Evolutionary conservation across 1,284 basidiomycete genomes (phyloP), one percentile per base, ranked within the genome.

Genomic region (Naganishia liquefaciens): DNA sequence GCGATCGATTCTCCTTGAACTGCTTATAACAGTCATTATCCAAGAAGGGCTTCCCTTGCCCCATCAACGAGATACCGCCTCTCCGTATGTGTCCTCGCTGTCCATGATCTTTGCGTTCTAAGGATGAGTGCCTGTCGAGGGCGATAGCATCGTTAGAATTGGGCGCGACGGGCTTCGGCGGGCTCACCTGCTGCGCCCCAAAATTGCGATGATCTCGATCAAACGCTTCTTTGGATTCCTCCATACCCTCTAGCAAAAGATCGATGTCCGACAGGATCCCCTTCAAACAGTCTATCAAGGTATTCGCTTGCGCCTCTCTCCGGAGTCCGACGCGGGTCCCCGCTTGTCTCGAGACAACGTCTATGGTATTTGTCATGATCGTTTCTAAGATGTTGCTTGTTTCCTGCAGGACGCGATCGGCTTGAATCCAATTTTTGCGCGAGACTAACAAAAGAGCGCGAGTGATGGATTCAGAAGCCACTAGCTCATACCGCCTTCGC

Each of bases 381-480:
- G 89, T 90, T 71, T 88, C 86, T 74, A 93, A 79, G 70, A 96
- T 93, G 51, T 89, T 83, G 75, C 88, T 89, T 58, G 93, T 96
- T 82, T 95, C 93, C 54, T 84, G 84, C 76, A 96, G 84, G 63
- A 96, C 88, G 71, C 89, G 88, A 72, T 88, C 87, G 1, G 93
- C 93, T 69, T 93, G 90, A 0, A 85, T 82, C 77, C 87, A 90
- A 76, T 94, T 94, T 74, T 90, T 86, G 71, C 91, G 82, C 21
- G 89, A 89, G 52, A 95, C 91, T 33, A 95, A 84, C 25, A 96
- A 88, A 28, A 97, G 83, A 9, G 90, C 89, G 23, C 93, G 87
- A 1, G 91, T 93, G 74, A 96, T 90, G 91, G 96, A 96, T 78
- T 97, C 93, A 30, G 88, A 88, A 15, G 90, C 88, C 30, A 96